Conservation (phyloP, 2,329 filamentous ascomycete genomes). For the Exophiala dermatitidis region DNA sequence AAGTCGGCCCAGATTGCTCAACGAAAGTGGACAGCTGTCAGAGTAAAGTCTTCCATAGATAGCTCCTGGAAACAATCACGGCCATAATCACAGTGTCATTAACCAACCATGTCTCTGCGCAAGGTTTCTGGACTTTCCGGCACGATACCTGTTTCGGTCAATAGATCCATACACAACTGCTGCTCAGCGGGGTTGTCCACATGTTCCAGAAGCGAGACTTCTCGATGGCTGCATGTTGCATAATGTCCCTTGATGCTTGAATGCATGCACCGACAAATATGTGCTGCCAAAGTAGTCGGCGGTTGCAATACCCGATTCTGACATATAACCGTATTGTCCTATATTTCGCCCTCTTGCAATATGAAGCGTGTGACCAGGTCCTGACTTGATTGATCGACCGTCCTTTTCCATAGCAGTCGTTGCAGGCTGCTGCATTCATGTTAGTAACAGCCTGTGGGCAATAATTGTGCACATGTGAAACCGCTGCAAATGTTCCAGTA, state of each 20-base stretch:
- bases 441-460: not conserved
- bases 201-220: conserved; percentile 3
- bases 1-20: not conserved
- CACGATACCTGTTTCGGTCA: conserved; percentile 19
- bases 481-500: not conserved
- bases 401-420: not conserved
- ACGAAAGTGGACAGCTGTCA: not conserved
- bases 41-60: not conserved
- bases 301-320: conserved; percentile 15
- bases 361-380: not conserved
- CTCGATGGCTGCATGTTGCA: not conserved
- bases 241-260: conserved; percentile 10
- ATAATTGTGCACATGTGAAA: conserved; percentile 2
- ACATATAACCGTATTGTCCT: conserved; percentile 7
- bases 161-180: conserved; percentile 19
- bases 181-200: conserved; percentile 16
- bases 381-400: not conserved
- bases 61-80: not conserved
- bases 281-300: conserved; percentile 4
- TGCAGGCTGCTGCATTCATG: no score
- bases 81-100: not conserved
- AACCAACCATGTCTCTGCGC: conserved; percentile 1
- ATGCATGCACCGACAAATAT: conserved; percentile 7
- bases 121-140: conserved; percentile 3
- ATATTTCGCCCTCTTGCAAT: not conserved